Conservation (phyloP, 352 stramenopile species). For the Thalassiosira livingstoniorum region DNA sequence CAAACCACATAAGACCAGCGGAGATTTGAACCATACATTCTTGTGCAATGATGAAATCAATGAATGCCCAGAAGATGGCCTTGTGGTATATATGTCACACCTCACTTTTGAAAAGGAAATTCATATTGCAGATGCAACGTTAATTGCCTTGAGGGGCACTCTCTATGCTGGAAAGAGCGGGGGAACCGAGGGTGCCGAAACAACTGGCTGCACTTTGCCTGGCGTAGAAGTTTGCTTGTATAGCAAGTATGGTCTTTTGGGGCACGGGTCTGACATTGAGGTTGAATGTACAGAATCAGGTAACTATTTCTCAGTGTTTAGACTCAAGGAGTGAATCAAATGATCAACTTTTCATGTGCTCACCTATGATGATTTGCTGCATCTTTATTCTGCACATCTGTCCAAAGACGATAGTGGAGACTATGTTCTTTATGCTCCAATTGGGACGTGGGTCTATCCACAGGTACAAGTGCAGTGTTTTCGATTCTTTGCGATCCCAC, state of each 20-base stretch:
- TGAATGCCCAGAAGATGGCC: conserved; percentile 1
- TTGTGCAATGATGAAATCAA: conserved; percentile 21
- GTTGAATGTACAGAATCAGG: conserved; percentile 2
- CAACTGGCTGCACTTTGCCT: conserved; percentile 18
- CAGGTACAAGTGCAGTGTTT: neutral
- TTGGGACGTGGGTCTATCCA: neutral
- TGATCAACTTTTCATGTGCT: neutral
- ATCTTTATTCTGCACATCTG: neutral
- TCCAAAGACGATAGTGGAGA: neutral
- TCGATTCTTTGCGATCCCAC: too few relatives aligned
- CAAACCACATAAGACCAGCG: conserved; percentile 6
- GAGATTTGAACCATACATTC: conserved; percentile 11
- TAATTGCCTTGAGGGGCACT: conserved; percentile 16
- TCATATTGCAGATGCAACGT: conserved; percentile 21
- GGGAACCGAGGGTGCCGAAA: neutral
- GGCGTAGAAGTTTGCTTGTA: conserved; percentile 23
- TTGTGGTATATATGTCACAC: conserved; percentile 22
- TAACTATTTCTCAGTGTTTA: too few relatives aligned
- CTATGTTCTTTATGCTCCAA: neutral
- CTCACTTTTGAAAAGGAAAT: conserved; percentile 18
- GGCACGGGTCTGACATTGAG: neutral
- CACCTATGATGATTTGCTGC: neutral
- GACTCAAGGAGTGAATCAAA: too few relatives aligned
- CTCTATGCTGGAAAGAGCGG: conserved; percentile 3
- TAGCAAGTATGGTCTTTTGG: neutral